Evolutionary conservation across 345 rosid genomes (phyloP).

Genomic region (Adansonia digitata): DNA sequence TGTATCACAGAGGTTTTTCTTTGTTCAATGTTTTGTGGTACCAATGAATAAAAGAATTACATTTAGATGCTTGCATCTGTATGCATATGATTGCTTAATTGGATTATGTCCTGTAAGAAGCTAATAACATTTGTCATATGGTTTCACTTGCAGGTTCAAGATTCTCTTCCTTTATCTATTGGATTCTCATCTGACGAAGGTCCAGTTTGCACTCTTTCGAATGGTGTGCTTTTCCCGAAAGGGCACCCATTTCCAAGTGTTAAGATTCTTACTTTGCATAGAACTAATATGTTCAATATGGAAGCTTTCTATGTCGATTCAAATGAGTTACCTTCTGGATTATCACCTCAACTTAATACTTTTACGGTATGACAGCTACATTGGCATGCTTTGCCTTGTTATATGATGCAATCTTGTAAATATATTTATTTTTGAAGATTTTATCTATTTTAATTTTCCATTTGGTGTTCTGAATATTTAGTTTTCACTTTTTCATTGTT

Average conservation of each 20-base stretch:
- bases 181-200: conserved; percentile 61
- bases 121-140: neutral
- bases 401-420: neutral
- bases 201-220: conserved; percentile 40
- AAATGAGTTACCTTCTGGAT: conserved; percentile 39
- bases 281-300: conserved; percentile 41
- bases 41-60: neutral
- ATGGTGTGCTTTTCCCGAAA: conserved; percentile 55
- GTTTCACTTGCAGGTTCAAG: conserved; percentile 60
- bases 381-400: neutral
- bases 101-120: neutral
- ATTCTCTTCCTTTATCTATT: conserved; percentile 64
- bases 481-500: neutral
- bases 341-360: conserved; percentile 38
- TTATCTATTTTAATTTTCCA: neutral
- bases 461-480: neutral
- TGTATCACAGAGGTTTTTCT: neutral
- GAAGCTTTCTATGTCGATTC: conserved; percentile 57
- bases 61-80: neutral
- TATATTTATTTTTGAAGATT: neutral
- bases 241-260: conserved; percentile 67
- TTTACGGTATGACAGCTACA: conserved; percentile 39
- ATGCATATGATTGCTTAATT: neutral
- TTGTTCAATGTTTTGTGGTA: neutral
- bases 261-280: conserved; percentile 58